A percentile compares a stretch with the other conserved stretches of the same genome.
These are phyloP conservation scores for Lentinus tigrinus DNA, from an alignment of 768 basidiomycete species.

Conservation along the genomic window DNA sequence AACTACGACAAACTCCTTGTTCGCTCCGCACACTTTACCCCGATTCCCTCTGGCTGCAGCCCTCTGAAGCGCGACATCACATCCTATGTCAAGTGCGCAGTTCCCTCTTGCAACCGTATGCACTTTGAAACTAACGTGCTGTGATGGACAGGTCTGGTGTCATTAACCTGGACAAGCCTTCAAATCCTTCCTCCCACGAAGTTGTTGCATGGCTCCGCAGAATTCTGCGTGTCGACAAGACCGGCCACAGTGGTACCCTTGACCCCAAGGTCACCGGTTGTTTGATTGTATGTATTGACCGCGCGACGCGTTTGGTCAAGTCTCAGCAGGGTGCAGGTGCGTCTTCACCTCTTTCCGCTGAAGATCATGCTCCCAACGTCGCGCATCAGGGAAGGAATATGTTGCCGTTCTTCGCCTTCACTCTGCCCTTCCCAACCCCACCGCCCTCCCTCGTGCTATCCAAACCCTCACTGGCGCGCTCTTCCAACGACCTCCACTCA, in stretches of 20 bases:
- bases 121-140: not conserved
- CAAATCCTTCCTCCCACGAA: conserved; percentile 98
- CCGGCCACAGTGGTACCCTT: conserved; percentile 96
- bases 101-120: not conserved
- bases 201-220: conserved; percentile 98
- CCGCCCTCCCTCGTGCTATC: conserved; percentile 87
- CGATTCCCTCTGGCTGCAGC: conserved; percentile 90
- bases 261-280: conserved; percentile 99
- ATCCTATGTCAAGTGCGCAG: conserved; percentile 80
- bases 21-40: conserved; percentile 96
- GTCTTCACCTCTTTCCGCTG: conserved; percentile 21
- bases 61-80: conserved; percentile 94
- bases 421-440: conserved; percentile 73
- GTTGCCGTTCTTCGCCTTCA: conserved; percentile 95
- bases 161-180: conserved; percentile 99
- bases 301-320: conserved; percentile 95
- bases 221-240: conserved; percentile 97
- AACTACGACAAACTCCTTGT: conserved; percentile 97
- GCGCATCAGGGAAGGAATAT: conserved; percentile 84
- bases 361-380: not conserved
- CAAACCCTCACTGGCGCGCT: conserved; percentile 97
- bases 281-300: conserved; percentile 98
- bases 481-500: conserved; percentile 98
- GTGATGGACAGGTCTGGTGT: conserved; percentile 80
- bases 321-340: conserved; percentile 96